phyloP scores from a whole-genome alignment of 371 early-diverging fungal species.

The Nematocida displodere region DNA sequence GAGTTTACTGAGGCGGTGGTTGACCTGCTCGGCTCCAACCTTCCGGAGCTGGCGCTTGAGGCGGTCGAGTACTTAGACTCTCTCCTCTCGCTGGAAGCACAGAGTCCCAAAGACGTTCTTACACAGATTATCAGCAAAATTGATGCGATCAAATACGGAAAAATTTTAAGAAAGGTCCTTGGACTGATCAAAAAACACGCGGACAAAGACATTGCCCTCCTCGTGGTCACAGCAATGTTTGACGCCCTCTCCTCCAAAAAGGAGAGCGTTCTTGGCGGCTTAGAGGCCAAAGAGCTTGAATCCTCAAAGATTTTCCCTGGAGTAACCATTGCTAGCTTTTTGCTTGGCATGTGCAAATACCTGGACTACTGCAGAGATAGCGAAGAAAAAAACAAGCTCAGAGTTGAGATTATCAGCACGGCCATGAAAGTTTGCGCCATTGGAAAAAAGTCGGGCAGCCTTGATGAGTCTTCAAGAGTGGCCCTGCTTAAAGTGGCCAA shows the following conservation, averaged over 20 bases:
- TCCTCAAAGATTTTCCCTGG: constrained; percentile 57
- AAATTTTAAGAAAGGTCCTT: constrained; percentile 86
- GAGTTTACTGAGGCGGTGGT: constrained; percentile 6
- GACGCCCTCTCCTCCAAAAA: constrained; percentile 18
- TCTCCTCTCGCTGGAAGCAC: background rate
- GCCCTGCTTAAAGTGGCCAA: constrained; percentile 39
- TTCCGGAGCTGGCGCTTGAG: constrained; percentile 57
- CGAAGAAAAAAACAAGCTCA: constrained; percentile 8
- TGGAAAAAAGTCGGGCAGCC: constrained; percentile 33
- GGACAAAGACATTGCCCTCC: constrained; percentile 52
- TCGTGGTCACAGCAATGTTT: constrained; percentile 19
- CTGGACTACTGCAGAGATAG: background rate
- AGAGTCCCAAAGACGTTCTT: constrained; percentile 54
- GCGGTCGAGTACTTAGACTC: constrained; percentile 45
- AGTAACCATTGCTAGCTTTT: constrained; percentile 32
- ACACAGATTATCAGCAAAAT: constrained; percentile 29
- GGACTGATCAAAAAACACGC: constrained; percentile 90
- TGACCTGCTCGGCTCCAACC: background rate
- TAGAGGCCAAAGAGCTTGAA: constrained; percentile 1
- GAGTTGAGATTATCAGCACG: constrained; percentile 29
- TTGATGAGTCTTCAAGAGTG: constrained; percentile 55
- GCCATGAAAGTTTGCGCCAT: constrained; percentile 49
- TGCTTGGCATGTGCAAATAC: constrained; percentile 43
- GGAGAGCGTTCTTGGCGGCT: constrained; percentile 6
- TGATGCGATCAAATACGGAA: constrained; percentile 75